Evolutionary conservation across 768 basidiomycete genomes (phyloP), one percentile per base, ranked within the genome.

Genomic region (Leccinum sublutescens): DNA sequence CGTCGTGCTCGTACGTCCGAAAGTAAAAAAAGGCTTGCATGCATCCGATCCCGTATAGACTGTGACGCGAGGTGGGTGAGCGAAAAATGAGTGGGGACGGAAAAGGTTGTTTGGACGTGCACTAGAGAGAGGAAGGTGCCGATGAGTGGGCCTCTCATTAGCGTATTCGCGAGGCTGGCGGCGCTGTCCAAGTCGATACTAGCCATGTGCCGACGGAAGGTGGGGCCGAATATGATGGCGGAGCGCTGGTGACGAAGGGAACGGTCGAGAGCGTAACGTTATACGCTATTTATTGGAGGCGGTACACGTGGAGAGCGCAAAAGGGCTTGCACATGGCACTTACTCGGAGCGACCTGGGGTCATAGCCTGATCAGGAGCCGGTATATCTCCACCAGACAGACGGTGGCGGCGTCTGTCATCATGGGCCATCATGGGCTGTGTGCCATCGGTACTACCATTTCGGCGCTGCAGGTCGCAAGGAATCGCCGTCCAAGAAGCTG

Each of bases 1-100:
- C 5, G 25, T 71, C 70, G 2, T 51, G 50, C 2, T 58, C 59
- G 57, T 71, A 71, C 0, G 64, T 71, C 11, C 53, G 62, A 19
- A 68, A 72, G 58, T 71, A 71, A 21, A 66, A 72, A 23, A 72
- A 65, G 5, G 68, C 61, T 34, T 71, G 70, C 47, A 62, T 60
- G 58, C 68, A 71, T 6, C 68, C 70, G 5, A 68, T 54, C 12
- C 71, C 71, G n/a, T 73, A 72, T 2, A 73, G 53, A 21, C 71
- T 72, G 36, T 15, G 21, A 7, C 11, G 17, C 12, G 12, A 14
- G 12, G 5, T 36, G 34, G 2, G 49, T 17, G 21, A 48, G 23
- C 21, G 12, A 25, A 21, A 12, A 15, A 25, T 5, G 14, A 45
- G 17, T 11, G 43, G n/a, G 47, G 23, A 29, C 11, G 15, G 17